These are phyloP conservation scores for Cladosporium cucumerinum DNA, from an alignment of 2,329 filamentous ascomycete genomes.

Conservation along the genomic window DNA sequence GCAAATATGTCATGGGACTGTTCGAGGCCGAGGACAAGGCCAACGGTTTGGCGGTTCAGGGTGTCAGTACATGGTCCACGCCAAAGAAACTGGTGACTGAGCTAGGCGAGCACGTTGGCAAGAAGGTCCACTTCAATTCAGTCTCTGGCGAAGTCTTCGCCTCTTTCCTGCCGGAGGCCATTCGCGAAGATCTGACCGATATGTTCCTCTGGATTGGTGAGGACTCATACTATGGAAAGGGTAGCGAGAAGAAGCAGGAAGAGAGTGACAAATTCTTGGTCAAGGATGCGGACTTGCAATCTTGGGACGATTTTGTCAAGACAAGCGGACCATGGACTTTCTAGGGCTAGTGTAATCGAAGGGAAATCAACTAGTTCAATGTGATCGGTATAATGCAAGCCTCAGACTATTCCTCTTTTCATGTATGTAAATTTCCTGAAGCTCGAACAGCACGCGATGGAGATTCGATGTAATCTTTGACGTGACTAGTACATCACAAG, in stretches of 20 bases:
- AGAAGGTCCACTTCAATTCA: constrained; percentile 26
- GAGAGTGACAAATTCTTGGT: constrained; percentile 28
- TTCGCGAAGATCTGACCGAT: constrained; percentile 30
- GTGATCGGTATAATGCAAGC: background rate
- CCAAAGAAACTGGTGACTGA: constrained; percentile 27
- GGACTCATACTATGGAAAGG: constrained; percentile 29
- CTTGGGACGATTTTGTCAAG: constrained; percentile 22
- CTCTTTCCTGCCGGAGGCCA: constrained; percentile 25
- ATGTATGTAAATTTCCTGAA: background rate
- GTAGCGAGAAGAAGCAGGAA: constrained; percentile 27
- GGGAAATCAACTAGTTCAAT: background rate
- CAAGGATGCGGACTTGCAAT: constrained; percentile 22
- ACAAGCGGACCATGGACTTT: constrained; percentile 21
- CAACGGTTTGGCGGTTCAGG: constrained; percentile 28
- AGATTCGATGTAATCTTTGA: background rate
- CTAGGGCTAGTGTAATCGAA: background rate
- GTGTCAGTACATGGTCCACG: constrained; percentile 29
- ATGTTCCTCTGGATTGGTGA: constrained; percentile 30
- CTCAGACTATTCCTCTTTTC: background rate
- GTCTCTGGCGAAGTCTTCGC: constrained; percentile 27
- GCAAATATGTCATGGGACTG: constrained; percentile 31
- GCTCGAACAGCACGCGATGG: background rate
- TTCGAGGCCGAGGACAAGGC: constrained; percentile 27
- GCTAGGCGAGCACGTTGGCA: constrained; percentile 23
- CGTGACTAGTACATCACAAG: background rate